Conservation (phyloP, 352 stramenopile species). For the Elongisporangium undulatum region DNA sequence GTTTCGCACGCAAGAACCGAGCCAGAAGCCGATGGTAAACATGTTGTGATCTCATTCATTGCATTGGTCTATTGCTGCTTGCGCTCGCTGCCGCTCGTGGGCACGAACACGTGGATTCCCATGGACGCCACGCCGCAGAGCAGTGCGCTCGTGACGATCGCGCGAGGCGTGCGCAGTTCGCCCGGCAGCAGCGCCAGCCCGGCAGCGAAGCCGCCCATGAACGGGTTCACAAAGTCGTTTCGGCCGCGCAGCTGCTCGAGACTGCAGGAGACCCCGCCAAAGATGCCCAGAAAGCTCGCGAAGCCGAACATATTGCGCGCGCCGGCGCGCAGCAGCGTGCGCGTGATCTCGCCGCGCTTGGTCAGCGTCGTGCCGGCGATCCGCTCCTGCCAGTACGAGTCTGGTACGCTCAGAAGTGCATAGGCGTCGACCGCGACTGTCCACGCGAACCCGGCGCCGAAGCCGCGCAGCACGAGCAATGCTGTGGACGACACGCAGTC, state of each 20-base stretch:
- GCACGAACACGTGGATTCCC: constrained; percentile 55
- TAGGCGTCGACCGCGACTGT: constrained; percentile 75
- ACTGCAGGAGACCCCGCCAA: constrained; percentile 63
- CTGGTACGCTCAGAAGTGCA: constrained; percentile 29
- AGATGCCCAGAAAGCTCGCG: constrained; percentile 68
- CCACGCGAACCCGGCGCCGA: constrained; percentile 67
- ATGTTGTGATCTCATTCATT: neutral
- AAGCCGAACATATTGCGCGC: constrained; percentile 66
- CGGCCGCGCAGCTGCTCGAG: constrained; percentile 53
- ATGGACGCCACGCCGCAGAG: constrained; percentile 53
- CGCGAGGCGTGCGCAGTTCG: constrained; percentile 41
- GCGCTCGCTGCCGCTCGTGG: constrained; percentile 24
- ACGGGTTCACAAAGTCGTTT: constrained; percentile 63
- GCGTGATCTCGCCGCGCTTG: constrained; percentile 24
- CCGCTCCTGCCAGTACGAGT: constrained; percentile 30
- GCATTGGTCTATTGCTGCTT: neutral
- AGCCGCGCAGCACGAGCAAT: constrained; percentile 50
- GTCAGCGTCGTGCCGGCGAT: constrained; percentile 20
- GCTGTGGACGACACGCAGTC: constrained; percentile 69
- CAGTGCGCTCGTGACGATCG: constrained; percentile 32
- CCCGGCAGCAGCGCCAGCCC: constrained; percentile 40
- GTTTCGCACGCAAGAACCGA: no score
- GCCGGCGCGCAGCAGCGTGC: constrained; percentile 22
- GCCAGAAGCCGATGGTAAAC: neutral
- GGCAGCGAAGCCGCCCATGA: constrained; percentile 58